phyloP scores from a whole-genome alignment of 2,329 filamentous ascomycete species.

The Shiraia sp. region DNA sequence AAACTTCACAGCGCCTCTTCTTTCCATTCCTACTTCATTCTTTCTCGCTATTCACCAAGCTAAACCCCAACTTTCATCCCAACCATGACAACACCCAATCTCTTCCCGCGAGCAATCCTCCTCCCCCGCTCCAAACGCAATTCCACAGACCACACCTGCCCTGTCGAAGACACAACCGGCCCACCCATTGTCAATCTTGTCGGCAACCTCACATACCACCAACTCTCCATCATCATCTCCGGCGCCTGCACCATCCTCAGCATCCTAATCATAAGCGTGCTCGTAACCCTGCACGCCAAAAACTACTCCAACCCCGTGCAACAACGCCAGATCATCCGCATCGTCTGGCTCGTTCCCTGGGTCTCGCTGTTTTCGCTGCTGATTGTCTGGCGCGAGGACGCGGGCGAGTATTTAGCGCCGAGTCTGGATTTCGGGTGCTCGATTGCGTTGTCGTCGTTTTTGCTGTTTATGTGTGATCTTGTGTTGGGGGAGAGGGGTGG shows the following conservation, averaged over 20 bases:
- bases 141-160: conserved; percentile 10
- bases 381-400: conserved; percentile 19
- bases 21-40: no score
- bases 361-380: conserved; percentile 30
- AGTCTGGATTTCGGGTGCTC: conserved; percentile 34
- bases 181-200: conserved; percentile 24
- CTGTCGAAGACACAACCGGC: conserved; percentile 13
- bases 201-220: conserved; percentile 28
- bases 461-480: conserved; percentile 39
- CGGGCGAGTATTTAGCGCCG: conserved; percentile 22
- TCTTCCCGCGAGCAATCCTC: background rate
- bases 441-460: conserved; percentile 33
- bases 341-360: conserved; percentile 30
- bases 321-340: conserved; percentile 36
- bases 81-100: background rate
- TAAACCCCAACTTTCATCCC: no score
- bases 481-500: conserved; percentile 28
- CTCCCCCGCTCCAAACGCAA: background rate
- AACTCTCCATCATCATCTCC: conserved; percentile 26
- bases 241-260: conserved; percentile 24
- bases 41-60: no score
- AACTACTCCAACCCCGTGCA: conserved; percentile 34
- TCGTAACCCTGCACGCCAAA: conserved; percentile 25
- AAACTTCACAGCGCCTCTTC: no score
- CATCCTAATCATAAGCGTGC: conserved; percentile 13